Evolutionary conservation across 164 flowering plant species (phyloP), one percentile per base, ranked within the genome.

Genomic region (Umbellularia californica): DNA sequence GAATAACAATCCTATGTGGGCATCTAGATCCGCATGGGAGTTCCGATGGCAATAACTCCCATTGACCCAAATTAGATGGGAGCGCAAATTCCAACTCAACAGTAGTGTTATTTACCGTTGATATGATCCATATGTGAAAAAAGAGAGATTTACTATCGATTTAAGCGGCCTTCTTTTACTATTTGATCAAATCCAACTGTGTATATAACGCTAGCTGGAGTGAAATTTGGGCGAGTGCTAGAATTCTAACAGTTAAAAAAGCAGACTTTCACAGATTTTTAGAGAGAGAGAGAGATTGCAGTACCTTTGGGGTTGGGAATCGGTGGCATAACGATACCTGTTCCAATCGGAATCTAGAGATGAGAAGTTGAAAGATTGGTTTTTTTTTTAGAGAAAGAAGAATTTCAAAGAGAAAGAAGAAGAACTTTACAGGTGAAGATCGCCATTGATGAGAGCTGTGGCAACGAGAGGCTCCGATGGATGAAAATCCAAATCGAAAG

Each of bases 401-500:
- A 13, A 25, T 33, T 4, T 23, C 17, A 67, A 65, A 11, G 50
- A 66, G 0, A 58, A 50, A 50, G 24, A 20, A 75, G 55, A 51
- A 64, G 24, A 50, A 22, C 25, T 23, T 81, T 85, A 95, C 94
- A 93, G 11, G 50, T 83, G 89, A 72, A 93, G 89, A 35, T 89
- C 77, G 41, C 98, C 97, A 50, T 75, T 81, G 80, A 95, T 93
- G 71, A 94, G 90, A 12, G 88, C 95, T 17, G 88, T 82, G 20
- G 92, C 78, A 7, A 92, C 90, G 23, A 94, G 84, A 10, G 84
- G 35, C 50, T 68, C 73, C 0, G 94, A 88, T 13, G 97, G 98
- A 79, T 95, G 97, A 72, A 93, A 95, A 80, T 95, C 97, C 24
- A 95, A 23, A 79, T 92, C 98, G 30, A 94, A 92, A 0, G 97